phyloP scores from a whole-genome alignment of 352 stramenopile species.

The Salisapilia sapeloensis region DNA sequence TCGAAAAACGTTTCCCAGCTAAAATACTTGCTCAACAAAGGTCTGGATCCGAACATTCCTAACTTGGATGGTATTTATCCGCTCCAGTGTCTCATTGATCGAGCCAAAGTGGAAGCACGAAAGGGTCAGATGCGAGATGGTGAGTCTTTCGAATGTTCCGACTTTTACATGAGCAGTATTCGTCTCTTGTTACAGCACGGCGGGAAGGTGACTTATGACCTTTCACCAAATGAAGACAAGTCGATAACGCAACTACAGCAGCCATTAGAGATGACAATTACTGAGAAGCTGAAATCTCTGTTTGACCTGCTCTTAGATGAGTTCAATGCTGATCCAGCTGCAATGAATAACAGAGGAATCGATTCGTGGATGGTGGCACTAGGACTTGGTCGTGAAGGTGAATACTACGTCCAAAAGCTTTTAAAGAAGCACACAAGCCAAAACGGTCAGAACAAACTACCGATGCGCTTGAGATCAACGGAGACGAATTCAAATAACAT shows the following conservation, averaged over 20 bases:
- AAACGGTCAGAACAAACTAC: conserved; percentile 7
- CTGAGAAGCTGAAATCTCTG: conserved; percentile 14
- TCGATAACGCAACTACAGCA: no score
- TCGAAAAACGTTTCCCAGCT: conserved; percentile 39
- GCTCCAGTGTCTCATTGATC: conserved; percentile 32
- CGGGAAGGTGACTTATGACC: conserved; percentile 21
- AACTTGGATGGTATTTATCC: conserved; percentile 45
- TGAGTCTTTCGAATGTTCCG: conserved; percentile 2
- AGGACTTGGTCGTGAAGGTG: conserved; percentile 10
- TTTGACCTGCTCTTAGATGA: conserved; percentile 33
- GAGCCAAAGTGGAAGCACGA: conserved; percentile 3
- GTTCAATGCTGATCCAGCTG: conserved; percentile 14
- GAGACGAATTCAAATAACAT: conserved; percentile 21
- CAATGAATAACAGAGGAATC: conserved; percentile 15
- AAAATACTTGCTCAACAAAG: conserved; percentile 50
- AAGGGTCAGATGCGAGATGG: conserved; percentile 2
- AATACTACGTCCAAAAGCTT: conserved; percentile 28
- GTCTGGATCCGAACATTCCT: conserved; percentile 44
- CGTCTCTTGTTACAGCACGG: conserved; percentile 29
- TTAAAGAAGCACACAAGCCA: conserved; percentile 21
- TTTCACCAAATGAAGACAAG: conserved; percentile 3
- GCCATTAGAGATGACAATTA: conserved; percentile 44
- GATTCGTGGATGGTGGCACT: conserved; percentile 47
- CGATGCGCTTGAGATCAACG: conserved; percentile 7
- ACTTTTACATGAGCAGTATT: conserved; percentile 30